Conservation (phyloP, 495 filamentous ascomycete genomes). For the Parathielavia hyrcaniae region DNA sequence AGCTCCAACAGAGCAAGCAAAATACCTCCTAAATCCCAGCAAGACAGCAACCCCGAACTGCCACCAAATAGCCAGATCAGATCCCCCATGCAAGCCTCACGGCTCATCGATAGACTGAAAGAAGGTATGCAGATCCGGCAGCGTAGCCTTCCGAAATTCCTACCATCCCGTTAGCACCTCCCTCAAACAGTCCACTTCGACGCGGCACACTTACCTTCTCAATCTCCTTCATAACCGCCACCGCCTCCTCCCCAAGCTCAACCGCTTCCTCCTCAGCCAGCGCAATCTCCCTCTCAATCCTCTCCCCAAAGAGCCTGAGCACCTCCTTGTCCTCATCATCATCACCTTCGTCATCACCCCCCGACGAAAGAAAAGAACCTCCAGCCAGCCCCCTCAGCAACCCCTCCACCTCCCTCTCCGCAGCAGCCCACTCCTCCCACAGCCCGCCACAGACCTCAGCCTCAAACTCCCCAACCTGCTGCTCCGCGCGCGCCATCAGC, state of each 20-base stretch:
- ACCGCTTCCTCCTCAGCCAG: constrained; percentile 16
- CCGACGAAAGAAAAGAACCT: not conserved
- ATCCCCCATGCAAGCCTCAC: not conserved
- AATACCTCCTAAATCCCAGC: not conserved
- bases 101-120: constrained; percentile 24
- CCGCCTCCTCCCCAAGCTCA: constrained; percentile 16
- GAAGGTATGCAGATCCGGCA: constrained; percentile 19
- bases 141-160: constrained; percentile 22
- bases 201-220: constrained; percentile 20
- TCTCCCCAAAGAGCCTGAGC: constrained; percentile 11
- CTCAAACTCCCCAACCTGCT: constrained; percentile 23
- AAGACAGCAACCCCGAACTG: not conserved
- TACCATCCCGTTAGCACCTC: constrained; percentile 8
- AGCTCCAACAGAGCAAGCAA: not conserved
- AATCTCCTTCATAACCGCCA: constrained; percentile 18
- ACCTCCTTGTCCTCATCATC: constrained; percentile 11
- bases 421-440: constrained; percentile 21
- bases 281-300: constrained; percentile 18
- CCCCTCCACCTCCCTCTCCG: constrained; percentile 28
- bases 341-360: not conserved
- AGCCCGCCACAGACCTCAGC: constrained; percentile 21
- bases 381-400: constrained; percentile 11
- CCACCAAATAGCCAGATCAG: constrained; percentile 1
- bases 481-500: constrained; percentile 20
- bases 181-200: not conserved